phyloP scores from a whole-genome alignment of 495 filamentous ascomycete species.

The Xylaria cubensis region DNA sequence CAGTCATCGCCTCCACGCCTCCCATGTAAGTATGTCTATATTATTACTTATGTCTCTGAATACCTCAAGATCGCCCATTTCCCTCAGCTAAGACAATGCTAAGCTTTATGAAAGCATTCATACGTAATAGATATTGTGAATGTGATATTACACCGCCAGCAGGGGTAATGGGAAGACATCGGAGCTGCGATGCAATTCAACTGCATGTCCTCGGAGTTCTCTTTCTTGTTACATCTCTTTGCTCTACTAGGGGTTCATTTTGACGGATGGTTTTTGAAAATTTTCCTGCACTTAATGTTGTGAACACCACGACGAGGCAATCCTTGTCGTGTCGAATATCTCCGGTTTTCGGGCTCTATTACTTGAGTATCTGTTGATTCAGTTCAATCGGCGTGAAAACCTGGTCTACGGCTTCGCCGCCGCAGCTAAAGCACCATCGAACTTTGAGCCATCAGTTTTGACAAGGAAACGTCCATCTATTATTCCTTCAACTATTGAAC shows the following conservation, averaged over 20 bases:
- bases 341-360: conserved; percentile 10
- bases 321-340: conserved; percentile 20
- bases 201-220: conserved; percentile 2
- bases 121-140: conserved; percentile 14
- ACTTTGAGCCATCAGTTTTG: background rate
- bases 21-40: background rate
- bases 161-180: background rate
- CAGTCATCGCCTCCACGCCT: background rate
- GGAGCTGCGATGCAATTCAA: conserved; percentile 10
- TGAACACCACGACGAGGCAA: background rate
- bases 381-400: background rate
- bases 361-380: background rate
- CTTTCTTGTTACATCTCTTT: conserved; percentile 1
- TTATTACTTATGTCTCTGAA: background rate
- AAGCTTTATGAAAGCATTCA: background rate
- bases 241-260: background rate
- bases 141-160: background rate
- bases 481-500: conserved; percentile 10
- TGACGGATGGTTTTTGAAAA: background rate
- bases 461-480: background rate
- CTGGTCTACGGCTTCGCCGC: background rate
- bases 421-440: background rate
- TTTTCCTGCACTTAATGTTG: background rate
- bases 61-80: background rate
- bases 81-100: background rate